Evolutionary conservation across 495 filamentous ascomycete species (phyloP).

Genomic region (Penicillium bialowiezense): DNA sequence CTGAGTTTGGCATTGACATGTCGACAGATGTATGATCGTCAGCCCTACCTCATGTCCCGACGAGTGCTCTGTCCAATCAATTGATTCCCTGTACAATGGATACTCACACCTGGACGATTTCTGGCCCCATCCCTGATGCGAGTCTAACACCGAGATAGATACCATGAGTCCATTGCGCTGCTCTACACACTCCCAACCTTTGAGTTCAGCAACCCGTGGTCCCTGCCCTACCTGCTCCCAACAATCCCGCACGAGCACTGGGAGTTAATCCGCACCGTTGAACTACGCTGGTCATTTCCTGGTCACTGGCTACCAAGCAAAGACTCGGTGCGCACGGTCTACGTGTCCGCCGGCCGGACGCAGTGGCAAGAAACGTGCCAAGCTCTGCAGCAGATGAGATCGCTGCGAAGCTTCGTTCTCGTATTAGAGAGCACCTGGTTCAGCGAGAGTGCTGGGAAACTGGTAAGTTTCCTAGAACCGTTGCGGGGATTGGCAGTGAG

Average conservation of each 20-base stretch:
- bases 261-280: conserved; percentile 34
- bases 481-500: conserved; percentile 27
- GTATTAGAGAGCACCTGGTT: conserved; percentile 41
- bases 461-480: conserved; percentile 41
- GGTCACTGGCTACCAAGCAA: conserved; percentile 48
- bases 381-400: conserved; percentile 22
- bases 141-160: conserved; percentile 20
- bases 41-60: background rate
- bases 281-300: conserved; percentile 46
- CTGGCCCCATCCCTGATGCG: too few species aligned
- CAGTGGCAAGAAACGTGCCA: conserved; percentile 45
- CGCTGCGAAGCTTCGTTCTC: conserved; percentile 36
- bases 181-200: conserved; percentile 41
- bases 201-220: conserved; percentile 49
- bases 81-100: too few species aligned
- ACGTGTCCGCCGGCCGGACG: conserved; percentile 39
- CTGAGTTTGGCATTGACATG: conserved; percentile 21
- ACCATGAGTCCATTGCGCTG: conserved; percentile 37
- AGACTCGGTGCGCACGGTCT: conserved; percentile 43
- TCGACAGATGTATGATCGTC: conserved; percentile 24
- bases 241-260: conserved; percentile 34
- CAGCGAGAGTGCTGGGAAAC: conserved; percentile 41
- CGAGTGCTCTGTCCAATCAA: background rate
- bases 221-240: conserved; percentile 41
- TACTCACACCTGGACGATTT: too few species aligned